Evolutionary conservation across 225 moss, liverwort and hornwort genomes (phyloP).

Genomic region (Marchantia polymorpha): DNA sequence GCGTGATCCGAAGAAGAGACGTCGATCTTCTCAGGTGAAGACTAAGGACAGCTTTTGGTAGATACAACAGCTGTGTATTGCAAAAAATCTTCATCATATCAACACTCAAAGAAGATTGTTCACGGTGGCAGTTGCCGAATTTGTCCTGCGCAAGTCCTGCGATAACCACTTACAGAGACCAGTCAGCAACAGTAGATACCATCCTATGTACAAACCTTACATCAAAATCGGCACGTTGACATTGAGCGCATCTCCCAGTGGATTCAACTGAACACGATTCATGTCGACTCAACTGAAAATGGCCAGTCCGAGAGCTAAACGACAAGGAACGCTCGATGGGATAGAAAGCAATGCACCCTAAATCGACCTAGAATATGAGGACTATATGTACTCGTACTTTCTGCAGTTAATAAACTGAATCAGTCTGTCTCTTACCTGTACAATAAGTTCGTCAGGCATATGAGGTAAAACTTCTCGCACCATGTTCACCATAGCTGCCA

Average conservation of each 20-base stretch:
- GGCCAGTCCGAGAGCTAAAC: not conserved
- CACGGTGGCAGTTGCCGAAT: constrained; percentile 86
- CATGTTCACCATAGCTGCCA: constrained; percentile 84
- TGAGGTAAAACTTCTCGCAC: constrained; percentile 96
- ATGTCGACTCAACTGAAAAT: not conserved
- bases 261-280: not conserved
- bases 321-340: not conserved
- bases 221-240: too few species aligned
- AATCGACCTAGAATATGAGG: not conserved
- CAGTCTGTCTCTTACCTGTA: constrained; percentile 56
- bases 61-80: constrained; percentile 10
- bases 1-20: not conserved
- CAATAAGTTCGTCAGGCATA: constrained; percentile 89
- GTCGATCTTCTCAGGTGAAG: not conserved
- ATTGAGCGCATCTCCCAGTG: not conserved
- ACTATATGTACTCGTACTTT: not conserved
- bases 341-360: not conserved
- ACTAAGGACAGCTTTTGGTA: not conserved
- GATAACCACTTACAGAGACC: constrained; percentile 10
- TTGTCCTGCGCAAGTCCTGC: constrained; percentile 97
- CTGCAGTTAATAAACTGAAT: not conserved
- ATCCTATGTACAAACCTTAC: not conserved
- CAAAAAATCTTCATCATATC: constrained; percentile 17
- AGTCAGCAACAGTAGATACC: not conserved
- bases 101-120: constrained; percentile 82